Evolutionary conservation across 257 asterid species (phyloP).

Genomic region (Primulina tabacum): DNA sequence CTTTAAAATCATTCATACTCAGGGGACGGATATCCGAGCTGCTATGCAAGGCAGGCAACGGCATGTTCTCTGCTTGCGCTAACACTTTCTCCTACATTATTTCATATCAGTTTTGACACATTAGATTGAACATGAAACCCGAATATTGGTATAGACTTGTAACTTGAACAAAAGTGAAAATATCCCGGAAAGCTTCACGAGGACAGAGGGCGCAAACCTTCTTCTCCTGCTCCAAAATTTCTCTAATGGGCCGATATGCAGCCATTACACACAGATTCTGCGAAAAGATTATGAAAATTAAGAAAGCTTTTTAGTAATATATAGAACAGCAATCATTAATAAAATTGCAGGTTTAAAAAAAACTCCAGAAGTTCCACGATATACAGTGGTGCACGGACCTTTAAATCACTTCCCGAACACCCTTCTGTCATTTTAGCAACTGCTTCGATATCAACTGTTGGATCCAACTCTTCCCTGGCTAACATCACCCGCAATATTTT

Average conservation of each 20-base stretch:
- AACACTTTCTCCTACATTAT: slow-evolving; percentile 57
- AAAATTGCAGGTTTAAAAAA: neutral
- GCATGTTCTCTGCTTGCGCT: slow-evolving; percentile 59
- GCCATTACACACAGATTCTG: slow-evolving; percentile 86
- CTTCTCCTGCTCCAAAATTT: slow-evolving; percentile 78
- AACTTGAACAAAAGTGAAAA: neutral
- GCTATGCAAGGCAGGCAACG: slow-evolving; percentile 58
- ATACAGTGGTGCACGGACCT: slow-evolving; percentile 30
- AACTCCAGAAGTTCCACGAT: neutral
- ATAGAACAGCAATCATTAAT: neutral
- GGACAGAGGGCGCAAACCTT: slow-evolving; percentile 41
- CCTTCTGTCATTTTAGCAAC: slow-evolving; percentile 53
- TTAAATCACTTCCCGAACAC: slow-evolving; percentile 58
- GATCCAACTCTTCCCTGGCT: slow-evolving; percentile 42
- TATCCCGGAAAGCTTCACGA: neutral
- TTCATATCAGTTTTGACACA: neutral
- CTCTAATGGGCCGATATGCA: slow-evolving; percentile 86
- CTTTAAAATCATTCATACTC: slow-evolving; percentile 64
- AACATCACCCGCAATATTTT: slow-evolving; percentile 46
- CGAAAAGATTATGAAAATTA: slow-evolving; percentile 13
- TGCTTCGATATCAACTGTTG: slow-evolving; percentile 38
- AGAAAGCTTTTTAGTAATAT: neutral
- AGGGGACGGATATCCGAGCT: slow-evolving; percentile 65
- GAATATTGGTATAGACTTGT: neutral
- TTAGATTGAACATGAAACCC: neutral